Base-by-base conservation (phyloP, 1,139 yeast genomes). In the Insectozyma bohioensis region DNA sequence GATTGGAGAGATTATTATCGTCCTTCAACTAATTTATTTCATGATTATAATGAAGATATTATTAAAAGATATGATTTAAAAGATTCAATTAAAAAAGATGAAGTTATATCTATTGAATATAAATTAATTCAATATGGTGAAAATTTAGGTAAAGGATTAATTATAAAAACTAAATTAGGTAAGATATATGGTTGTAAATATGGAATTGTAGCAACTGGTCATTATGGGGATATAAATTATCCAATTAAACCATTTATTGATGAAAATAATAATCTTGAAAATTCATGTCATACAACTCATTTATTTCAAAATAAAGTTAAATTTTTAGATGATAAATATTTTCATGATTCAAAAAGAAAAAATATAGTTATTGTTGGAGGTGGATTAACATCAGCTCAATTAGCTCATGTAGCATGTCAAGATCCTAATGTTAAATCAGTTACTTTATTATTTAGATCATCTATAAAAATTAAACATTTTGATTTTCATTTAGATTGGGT, bases 401-500 rank as follows among this genome's bases (percentile, higher is more conserved):
- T 71, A n/a, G 70, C 71, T 2, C 63, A 67, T 41, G 61, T 61
- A 12, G 64, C 68, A 4, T 52, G 65, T 4, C 47, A 40, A 10
- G 38, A 39, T 18, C 37, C 47, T 6, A 67, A 67, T 0, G 51
- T 68, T 9, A 42, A 45, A 4, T 55, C 58, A 15, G 63, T 68
- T 0, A 56, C 58, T 27, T 52, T 68, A 7, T 37, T 71, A 10
- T 46, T 66, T 13, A 53, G 76, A 33, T 70, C 74, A 0, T 56
- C 61, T 3, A 40, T 69, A 28, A 70, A 68, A 41, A 61, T 70
- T 29, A 71, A 71, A 45, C 76, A 71, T 42, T 70, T 71, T 48
- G 77, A 71, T 40, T 70, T 70, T 45, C 75, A 69, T 41, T 51
- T 71, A 29, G 76, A 71, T 39, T 71, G 76, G 76, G 75, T 70